phyloP scores from a whole-genome alignment of 441 rosid species.

The Kokia cookei region DNA sequence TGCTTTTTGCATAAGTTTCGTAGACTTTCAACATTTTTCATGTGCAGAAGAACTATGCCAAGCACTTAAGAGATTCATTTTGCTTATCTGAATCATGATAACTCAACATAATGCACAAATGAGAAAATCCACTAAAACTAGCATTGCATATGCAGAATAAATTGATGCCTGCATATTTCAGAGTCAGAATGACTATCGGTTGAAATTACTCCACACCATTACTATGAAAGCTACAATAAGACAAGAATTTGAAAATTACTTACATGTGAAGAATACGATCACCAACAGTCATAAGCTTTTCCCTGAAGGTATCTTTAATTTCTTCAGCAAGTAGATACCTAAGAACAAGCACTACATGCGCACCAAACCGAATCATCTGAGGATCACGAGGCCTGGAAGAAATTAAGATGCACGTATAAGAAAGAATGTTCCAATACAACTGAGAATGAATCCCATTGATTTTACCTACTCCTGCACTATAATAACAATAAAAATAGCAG shows the following conservation, averaged over 20 bases:
- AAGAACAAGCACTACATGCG: conserved; percentile 93
- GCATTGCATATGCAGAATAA: background rate
- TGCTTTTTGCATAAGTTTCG: background rate
- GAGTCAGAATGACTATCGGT: background rate
- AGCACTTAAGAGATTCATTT: background rate
- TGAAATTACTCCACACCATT: background rate
- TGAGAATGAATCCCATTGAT: background rate
- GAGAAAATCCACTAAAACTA: background rate
- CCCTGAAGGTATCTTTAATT: conserved; percentile 67
- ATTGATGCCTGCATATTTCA: background rate
- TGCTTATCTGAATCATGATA: background rate
- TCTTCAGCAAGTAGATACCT: conserved; percentile 72
- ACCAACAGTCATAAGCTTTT: conserved; percentile 86
- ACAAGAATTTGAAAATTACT: conserved; percentile 21
- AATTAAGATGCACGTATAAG: conserved; percentile 17
- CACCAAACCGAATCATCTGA: conserved; percentile 94
- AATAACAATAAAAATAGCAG: background rate
- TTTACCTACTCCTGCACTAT: background rate
- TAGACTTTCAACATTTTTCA: background rate
- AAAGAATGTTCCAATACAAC: background rate
- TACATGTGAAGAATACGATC: conserved; percentile 92
- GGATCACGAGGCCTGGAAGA: conserved; percentile 91
- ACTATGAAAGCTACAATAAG: background rate
- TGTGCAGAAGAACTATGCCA: background rate
- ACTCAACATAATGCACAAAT: background rate